A percentile compares a stretch with the other conserved stretches of the same genome.
Conservation (phyloP, 352 stramenopile species). For the Peronosclerospora sorghi region DNA sequence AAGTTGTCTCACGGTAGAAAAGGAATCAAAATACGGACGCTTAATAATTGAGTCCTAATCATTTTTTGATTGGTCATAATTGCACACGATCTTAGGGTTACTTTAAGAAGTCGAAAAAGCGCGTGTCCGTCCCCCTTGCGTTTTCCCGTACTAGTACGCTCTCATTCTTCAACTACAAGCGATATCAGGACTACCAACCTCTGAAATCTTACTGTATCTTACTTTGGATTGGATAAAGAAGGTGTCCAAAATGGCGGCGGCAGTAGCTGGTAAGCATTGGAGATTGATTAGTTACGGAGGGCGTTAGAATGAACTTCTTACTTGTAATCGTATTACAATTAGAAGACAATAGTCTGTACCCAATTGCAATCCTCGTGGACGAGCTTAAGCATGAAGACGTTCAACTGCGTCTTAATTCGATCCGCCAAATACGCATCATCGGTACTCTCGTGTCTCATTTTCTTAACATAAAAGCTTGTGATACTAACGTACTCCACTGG, state of each 20-base stretch:
- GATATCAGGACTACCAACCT: background rate
- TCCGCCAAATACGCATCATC: conserved; percentile 85
- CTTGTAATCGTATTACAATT: conserved; percentile 5
- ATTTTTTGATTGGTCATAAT: too few relatives aligned
- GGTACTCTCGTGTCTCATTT: conserved; percentile 27
- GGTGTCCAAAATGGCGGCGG: conserved; percentile 18
- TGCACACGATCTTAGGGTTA: conserved; percentile 1
- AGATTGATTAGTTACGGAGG: conserved; percentile 2
- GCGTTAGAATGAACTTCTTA: conserved; percentile 2
- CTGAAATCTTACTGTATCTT: background rate
- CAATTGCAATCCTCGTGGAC: conserved; percentile 86
- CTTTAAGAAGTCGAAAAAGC: conserved; percentile 11
- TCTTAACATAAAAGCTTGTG: background rate
- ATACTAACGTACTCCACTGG: conserved; percentile 10
- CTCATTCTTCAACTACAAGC: background rate
- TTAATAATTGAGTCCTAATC: too few relatives aligned
- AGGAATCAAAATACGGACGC: too few relatives aligned
- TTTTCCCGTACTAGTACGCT: conserved; percentile 1
- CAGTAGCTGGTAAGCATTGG: conserved; percentile 17
- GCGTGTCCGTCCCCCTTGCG: too few relatives aligned
- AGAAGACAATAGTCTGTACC: conserved; percentile 77
- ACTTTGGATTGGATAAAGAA: conserved; percentile 1
- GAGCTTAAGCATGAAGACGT: conserved; percentile 89
- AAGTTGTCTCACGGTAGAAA: too few relatives aligned
- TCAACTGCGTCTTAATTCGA: conserved; percentile 86